Evolutionary conservation across 345 rosid species (phyloP).

Genomic region (Punica granatum): DNA sequence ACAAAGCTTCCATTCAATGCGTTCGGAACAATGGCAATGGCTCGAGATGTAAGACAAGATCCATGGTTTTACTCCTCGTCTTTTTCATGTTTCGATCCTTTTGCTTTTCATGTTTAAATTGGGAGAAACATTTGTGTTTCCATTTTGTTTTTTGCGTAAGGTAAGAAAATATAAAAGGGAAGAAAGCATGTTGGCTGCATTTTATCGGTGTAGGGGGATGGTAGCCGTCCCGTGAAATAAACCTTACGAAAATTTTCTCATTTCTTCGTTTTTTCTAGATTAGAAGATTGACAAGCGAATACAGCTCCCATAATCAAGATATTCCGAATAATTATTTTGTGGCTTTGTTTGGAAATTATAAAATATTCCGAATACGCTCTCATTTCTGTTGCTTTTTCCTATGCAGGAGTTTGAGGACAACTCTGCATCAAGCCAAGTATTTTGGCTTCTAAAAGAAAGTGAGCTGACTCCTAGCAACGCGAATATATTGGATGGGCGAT

Average conservation of each 20-base stretch:
- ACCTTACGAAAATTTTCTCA: too few relatives aligned
- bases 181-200: too few relatives aligned
- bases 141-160: too few relatives aligned
- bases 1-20: constrained; percentile 96
- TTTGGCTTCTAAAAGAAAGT: constrained; percentile 97
- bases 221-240: too few relatives aligned
- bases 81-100: background rate
- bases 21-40: constrained; percentile 99
- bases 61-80: background rate
- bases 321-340: background rate
- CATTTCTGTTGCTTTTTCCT: background rate
- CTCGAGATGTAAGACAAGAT: constrained; percentile 83
- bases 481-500: constrained; percentile 95
- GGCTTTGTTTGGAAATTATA: background rate
- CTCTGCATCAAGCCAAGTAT: constrained; percentile 91
- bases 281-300: too few relatives aligned
- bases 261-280: too few relatives aligned
- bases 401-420: constrained; percentile 88
- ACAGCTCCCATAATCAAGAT: too few relatives aligned
- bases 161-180: too few relatives aligned
- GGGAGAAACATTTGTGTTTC: too few relatives aligned
- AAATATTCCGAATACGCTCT: too few relatives aligned
- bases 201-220: too few relatives aligned
- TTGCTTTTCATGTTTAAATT: background rate
- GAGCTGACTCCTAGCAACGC: constrained; percentile 96